phyloP scores from a whole-genome alignment of 495 filamentous ascomycete species.

The Neurospora sp. region DNA sequence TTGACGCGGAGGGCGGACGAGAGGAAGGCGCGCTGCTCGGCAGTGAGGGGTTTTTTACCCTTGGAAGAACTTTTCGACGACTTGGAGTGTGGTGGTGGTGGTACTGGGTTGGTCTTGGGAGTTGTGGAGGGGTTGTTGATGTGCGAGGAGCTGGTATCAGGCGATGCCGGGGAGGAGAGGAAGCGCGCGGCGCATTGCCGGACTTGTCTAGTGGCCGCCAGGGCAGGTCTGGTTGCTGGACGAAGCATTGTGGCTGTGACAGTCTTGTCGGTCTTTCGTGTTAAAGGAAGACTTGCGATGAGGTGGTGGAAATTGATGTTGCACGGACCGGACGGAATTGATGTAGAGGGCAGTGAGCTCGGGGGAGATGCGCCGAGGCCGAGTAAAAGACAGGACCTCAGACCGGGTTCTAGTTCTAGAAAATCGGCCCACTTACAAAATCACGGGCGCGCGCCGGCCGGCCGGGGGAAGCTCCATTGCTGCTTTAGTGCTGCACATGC shows the following conservation, averaged over 20 bases:
- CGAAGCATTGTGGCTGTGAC: neutral
- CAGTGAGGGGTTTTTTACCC: conserved; percentile 48
- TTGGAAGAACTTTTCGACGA: conserved; percentile 13
- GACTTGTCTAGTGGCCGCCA: neutral
- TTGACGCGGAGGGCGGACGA: conserved; percentile 80
- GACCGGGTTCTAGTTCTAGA: neutral
- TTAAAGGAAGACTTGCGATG: neutral
- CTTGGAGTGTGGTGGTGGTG: conserved; percentile 4
- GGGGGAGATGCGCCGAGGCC: neutral
- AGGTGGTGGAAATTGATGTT: neutral
- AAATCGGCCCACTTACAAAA: neutral
- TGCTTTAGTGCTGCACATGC: neutral
- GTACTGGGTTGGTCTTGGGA: neutral
- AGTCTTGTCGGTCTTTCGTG: neutral
- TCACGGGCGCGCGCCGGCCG: neutral
- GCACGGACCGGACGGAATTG: neutral
- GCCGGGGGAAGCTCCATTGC: neutral
- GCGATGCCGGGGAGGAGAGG: neutral
- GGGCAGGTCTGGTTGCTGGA: neutral
- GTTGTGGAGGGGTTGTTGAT: neutral
- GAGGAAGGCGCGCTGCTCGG: conserved; percentile 63
- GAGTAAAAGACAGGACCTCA: neutral
- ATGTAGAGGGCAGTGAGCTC: neutral
- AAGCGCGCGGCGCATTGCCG: conserved; percentile 2
- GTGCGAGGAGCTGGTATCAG: conserved; percentile 5